Conservation (phyloP, 164 flowering plant species). For the Umbellularia californica region DNA sequence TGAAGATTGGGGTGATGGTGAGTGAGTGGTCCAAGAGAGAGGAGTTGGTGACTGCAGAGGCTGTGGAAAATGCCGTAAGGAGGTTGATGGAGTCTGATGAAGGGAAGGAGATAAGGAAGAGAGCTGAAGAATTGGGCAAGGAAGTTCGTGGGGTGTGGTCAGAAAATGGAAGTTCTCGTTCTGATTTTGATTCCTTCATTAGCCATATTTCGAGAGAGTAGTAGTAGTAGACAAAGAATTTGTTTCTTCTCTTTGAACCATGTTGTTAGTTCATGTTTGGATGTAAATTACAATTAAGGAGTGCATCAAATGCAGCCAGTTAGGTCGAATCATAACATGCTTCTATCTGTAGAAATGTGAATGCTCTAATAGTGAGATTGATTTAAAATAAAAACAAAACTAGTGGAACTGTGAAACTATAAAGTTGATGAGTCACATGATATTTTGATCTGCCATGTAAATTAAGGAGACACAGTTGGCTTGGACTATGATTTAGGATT, state of each 20-base stretch:
- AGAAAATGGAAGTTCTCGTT: background rate
- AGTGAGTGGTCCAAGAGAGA: constrained; percentile 37
- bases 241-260: background rate
- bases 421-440: no score
- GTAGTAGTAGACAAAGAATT: background rate
- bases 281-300: background rate
- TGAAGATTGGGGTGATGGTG: constrained; percentile 40
- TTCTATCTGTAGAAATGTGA: no score
- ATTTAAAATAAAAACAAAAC: no score
- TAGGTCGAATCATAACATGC: no score
- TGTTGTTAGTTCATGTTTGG: background rate
- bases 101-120: constrained; percentile 3
- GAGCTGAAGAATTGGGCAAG: constrained; percentile 2
- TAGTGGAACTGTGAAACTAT: no score
- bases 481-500: no score
- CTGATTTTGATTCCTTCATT: constrained; percentile 10
- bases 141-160: constrained; percentile 2
- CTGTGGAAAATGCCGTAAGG: constrained; percentile 2
- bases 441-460: no score
- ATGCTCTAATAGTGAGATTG: no score
- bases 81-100: constrained; percentile 16
- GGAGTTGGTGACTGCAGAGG: constrained; percentile 6
- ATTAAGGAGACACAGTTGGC: no score
- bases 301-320: no score
- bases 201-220: constrained; percentile 14